phyloP scores from a whole-genome alignment of 1,284 basidiomycete genomes.

The Microbotryomycetes sp. region DNA sequence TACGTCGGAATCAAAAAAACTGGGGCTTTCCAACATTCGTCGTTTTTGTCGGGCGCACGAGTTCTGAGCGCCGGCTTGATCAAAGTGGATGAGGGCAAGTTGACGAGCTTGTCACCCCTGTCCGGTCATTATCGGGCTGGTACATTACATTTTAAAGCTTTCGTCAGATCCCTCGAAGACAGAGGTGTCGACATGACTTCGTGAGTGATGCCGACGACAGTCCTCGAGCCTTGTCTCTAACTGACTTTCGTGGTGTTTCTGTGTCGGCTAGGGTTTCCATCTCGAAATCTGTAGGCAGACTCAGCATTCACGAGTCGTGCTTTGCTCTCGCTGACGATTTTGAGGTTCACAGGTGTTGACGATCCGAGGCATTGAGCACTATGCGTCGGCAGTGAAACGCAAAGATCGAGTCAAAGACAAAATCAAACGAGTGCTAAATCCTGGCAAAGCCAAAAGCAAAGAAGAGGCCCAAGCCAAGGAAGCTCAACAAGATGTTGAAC shows the following conservation, averaged over 20 bases:
- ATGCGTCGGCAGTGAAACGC: slow-evolving; percentile 39
- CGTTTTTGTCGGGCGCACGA: slow-evolving; percentile 54
- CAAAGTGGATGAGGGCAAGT: slow-evolving; percentile 51
- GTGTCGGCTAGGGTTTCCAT: slow-evolving; percentile 8
- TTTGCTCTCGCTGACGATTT: slow-evolving; percentile 14
- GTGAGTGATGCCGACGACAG: slow-evolving; percentile 41
- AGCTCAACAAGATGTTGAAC: slow-evolving; percentile 31
- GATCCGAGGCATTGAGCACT: slow-evolving; percentile 42
- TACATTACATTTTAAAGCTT: slow-evolving; percentile 54
- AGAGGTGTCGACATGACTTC: slow-evolving; percentile 59
- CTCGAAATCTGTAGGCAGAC: slow-evolving; percentile 12
- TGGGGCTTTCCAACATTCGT: slow-evolving; percentile 64
- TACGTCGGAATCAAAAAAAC: slow-evolving; percentile 62
- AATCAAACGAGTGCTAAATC: slow-evolving; percentile 11
- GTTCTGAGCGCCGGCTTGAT: slow-evolving; percentile 43
- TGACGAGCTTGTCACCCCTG: slow-evolving; percentile 59
- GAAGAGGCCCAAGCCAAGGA: slow-evolving; percentile 30
- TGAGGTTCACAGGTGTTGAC: slow-evolving; percentile 26
- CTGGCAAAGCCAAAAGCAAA: slow-evolving; percentile 10
- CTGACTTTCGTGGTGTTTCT: neutral
- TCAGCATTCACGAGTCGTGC: neutral
- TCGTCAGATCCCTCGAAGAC: slow-evolving; percentile 53
- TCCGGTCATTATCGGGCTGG: slow-evolving; percentile 62
- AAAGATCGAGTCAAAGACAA: slow-evolving; percentile 35
- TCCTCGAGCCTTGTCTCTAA: slow-evolving; percentile 19